Evolutionary conservation across 2,329 filamentous ascomycete species (phyloP), one percentile per base, ranked within the genome.

Genomic region (Eutypa lata): DNA sequence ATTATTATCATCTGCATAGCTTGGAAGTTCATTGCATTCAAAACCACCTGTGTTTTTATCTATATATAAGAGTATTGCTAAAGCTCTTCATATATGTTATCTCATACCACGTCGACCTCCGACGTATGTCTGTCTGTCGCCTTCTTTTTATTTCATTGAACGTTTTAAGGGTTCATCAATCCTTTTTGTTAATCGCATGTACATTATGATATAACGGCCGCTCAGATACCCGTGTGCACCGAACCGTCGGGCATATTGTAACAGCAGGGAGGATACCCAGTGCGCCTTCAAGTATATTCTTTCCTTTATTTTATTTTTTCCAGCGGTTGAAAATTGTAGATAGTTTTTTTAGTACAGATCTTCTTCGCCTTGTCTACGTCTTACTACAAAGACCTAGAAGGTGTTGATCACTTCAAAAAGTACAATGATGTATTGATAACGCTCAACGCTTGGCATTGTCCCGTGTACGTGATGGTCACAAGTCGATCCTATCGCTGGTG

Each of bases 191-290:
- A 18, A 19, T 48, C 51, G 43, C 26, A 31, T 31, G 26, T 31
- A 31, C 26, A 31, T 31, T 38, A 49, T 44, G 46, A 54, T 22
- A 50, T 54, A 54, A 31, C 52, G 52, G 52, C 52, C 52, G 48
- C 35, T 42, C 19, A 42, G 38, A 42, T 42, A 42, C 38, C 38
- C 38, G 19, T 8, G 38, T 42, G 38, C 38, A 21, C 38, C 18
- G 19, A 14, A 19, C 16, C 13, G 3, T 42, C 38, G 19, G 38
- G 18, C 13, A 13, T 42, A 22, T 22, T 21, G 38, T 42, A 42
- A 8, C 16, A 42, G 8, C 8, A 22, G 8, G n/a, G 10, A 13
- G 19, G 18, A 42, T 42, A 42, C 8, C 38, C 19, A 21, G 38
- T 11, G 38, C 16, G 38, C n/a, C 18, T 42, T 22, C 38, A 13